These are phyloP conservation scores for Pholiota adiposa DNA, from an alignment of 1,284 basidiomycete species.

Conservation along the genomic window DNA sequence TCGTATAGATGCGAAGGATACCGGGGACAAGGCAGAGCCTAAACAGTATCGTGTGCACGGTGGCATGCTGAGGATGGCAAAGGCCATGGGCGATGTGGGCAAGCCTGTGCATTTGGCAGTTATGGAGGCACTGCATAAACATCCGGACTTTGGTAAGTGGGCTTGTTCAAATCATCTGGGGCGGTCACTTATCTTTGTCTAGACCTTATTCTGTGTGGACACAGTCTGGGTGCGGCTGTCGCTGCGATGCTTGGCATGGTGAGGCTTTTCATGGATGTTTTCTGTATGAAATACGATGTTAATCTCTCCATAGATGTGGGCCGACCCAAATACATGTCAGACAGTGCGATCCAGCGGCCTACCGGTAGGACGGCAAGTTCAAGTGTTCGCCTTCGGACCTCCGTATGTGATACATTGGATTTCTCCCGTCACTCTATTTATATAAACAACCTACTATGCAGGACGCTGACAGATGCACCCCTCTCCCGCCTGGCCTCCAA, in stretches of 20 bases:
- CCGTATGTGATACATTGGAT: constrained; percentile 52
- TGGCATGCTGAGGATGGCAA: constrained; percentile 81
- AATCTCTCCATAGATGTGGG: constrained; percentile 71
- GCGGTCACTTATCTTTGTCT: background rate
- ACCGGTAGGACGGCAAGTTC: constrained; percentile 67
- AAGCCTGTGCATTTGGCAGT: constrained; percentile 81
- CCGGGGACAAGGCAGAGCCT: constrained; percentile 16
- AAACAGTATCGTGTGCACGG: constrained; percentile 66
- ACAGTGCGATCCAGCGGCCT: constrained; percentile 75
- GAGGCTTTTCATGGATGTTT: constrained; percentile 27
- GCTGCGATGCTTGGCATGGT: constrained; percentile 78
- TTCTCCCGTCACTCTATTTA: constrained; percentile 4
- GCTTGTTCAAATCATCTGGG: constrained; percentile 4
- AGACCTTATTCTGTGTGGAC: constrained; percentile 82
- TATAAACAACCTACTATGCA: constrained; percentile 27
- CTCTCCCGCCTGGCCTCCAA: constrained; percentile 58
- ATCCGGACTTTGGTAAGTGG: constrained; percentile 70
- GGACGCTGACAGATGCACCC: constrained; percentile 61
- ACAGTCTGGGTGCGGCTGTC: constrained; percentile 89
- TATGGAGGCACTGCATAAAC: constrained; percentile 65
- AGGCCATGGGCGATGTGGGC: constrained; percentile 76
- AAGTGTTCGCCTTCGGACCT: constrained; percentile 81
- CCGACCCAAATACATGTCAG: constrained; percentile 74
- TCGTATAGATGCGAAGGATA: constrained; percentile 13
- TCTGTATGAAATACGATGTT: background rate